Conservation (phyloP, 768 basidiomycete species). For the Butyriboletus loyo region DNA sequence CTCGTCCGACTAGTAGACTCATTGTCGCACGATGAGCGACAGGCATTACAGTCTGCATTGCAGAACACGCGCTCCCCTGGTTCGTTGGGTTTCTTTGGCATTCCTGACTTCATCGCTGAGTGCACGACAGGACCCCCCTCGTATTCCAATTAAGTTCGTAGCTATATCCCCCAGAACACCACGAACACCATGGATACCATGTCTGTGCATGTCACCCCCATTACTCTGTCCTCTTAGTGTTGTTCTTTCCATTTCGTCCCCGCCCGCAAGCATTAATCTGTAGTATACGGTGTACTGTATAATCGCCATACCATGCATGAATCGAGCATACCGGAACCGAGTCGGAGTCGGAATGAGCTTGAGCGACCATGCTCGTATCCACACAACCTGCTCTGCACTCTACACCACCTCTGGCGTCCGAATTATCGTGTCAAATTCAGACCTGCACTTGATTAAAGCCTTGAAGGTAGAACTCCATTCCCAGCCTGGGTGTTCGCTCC, state of each 20-base stretch:
- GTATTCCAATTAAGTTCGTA: conserved; percentile 29
- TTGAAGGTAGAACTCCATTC: not conserved
- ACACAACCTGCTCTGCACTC: not conserved
- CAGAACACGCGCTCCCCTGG: conserved; percentile 61
- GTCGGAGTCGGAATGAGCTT: not conserved
- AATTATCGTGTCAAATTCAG: not conserved
- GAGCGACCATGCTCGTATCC: not conserved
- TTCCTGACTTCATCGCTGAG: not conserved
- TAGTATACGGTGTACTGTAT: conserved; percentile 22
- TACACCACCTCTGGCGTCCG: no score
- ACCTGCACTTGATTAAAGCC: no score
- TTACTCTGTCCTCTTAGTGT: not conserved
- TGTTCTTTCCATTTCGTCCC: conserved; percentile 3
- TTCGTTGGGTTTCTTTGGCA: conserved; percentile 32
- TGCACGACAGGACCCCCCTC: conserved; percentile 38
- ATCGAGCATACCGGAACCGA: conserved; percentile 3
- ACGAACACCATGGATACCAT: conserved; percentile 6
- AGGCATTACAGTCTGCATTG: conserved; percentile 55
- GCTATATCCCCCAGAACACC: conserved; percentile 8
- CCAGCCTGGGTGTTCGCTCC: no score
- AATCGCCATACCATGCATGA: conserved; percentile 14
- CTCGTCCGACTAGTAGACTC: conserved; percentile 70
- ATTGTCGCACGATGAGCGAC: conserved; percentile 70
- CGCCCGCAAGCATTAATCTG: conserved; percentile 7
- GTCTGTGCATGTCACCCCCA: not conserved